These are phyloP conservation scores for Cadophora luteo-olivacea DNA, from an alignment of 2,329 filamentous ascomycete genomes.

Conservation along the genomic window DNA sequence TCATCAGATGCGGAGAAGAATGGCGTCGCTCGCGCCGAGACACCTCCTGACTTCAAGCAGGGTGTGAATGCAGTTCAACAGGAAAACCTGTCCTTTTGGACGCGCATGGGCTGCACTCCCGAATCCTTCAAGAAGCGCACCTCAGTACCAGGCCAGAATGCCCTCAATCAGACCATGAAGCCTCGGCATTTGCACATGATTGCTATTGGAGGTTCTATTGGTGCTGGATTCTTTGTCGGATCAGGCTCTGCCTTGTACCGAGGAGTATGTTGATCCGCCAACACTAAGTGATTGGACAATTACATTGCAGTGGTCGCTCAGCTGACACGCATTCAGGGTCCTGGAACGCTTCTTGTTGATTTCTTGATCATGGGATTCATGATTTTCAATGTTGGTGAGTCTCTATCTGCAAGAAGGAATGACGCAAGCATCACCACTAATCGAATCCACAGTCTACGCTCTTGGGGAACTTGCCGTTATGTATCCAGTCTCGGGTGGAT, in stretches of 20 bases:
- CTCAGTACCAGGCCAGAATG: constrained; percentile 43
- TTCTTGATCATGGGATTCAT: constrained; percentile 81
- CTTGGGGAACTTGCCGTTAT: constrained; percentile 88
- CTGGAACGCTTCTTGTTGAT: constrained; percentile 76
- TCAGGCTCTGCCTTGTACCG: constrained; percentile 73
- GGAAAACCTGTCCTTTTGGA: constrained; percentile 46
- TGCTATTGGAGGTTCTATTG: constrained; percentile 90
- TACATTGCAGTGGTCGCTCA: not conserved
- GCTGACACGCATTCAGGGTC: constrained; percentile 54
- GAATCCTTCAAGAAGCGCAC: constrained; percentile 49
- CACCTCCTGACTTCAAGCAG: constrained; percentile 26
- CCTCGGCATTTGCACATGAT: constrained; percentile 94
- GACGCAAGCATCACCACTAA: constrained; percentile 15
- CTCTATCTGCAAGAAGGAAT: not conserved
- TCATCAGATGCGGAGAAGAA: not conserved
- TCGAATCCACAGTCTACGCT: constrained; percentile 79
- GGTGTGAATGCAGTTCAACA: constrained; percentile 21
- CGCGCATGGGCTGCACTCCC: constrained; percentile 47
- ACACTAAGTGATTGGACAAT: not conserved
- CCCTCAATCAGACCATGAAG: constrained; percentile 78
- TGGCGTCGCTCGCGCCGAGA: not conserved
- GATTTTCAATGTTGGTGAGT: constrained; percentile 63
- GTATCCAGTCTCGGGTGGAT: constrained; percentile 89
- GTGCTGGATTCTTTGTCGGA: constrained; percentile 86
- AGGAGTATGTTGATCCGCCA: constrained; percentile 50